These are phyloP conservation scores for Nicotiana undulata DNA, from an alignment of 257 asterid species.

Conservation along the genomic window DNA sequence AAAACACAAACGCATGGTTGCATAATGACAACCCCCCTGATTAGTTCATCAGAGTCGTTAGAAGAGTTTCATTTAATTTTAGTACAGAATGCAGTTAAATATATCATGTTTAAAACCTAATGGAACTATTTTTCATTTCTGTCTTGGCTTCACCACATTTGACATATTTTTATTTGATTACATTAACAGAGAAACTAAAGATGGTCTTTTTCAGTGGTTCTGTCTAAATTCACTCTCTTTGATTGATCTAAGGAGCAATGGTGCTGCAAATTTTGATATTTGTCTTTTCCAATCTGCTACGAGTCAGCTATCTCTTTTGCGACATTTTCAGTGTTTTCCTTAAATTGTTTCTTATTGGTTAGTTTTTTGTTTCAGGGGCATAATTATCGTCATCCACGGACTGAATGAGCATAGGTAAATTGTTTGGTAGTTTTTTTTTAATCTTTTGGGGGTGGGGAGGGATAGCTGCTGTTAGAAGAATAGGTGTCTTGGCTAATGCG, in stretches of 20 bases:
- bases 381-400: conserved; percentile 86
- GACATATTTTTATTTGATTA: not conserved
- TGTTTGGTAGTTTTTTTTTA: not conserved
- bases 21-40: not conserved
- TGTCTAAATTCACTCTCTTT: conserved; percentile 1
- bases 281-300: conserved; percentile 9
- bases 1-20: not conserved
- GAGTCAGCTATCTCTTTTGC: not conserved
- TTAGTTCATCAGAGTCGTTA: not conserved
- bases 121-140: not conserved
- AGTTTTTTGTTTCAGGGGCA: conserved; percentile 59
- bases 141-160: not conserved
- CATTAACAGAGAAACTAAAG: not conserved
- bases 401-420: conserved; percentile 92
- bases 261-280: conserved; percentile 19
- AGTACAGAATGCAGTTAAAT: not conserved
- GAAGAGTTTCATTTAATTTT: not conserved
- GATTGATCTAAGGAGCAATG: conserved; percentile 11
- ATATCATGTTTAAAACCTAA: not conserved
- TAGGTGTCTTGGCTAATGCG: not conserved
- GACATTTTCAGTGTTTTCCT: not conserved
- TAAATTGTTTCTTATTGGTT: not conserved
- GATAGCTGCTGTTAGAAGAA: not conserved
- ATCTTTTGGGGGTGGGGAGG: not conserved
- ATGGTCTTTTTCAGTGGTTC: not conserved